Conservation (phyloP, 805 yeast genomes). For the Cyberlindnera meyerae region DNA sequence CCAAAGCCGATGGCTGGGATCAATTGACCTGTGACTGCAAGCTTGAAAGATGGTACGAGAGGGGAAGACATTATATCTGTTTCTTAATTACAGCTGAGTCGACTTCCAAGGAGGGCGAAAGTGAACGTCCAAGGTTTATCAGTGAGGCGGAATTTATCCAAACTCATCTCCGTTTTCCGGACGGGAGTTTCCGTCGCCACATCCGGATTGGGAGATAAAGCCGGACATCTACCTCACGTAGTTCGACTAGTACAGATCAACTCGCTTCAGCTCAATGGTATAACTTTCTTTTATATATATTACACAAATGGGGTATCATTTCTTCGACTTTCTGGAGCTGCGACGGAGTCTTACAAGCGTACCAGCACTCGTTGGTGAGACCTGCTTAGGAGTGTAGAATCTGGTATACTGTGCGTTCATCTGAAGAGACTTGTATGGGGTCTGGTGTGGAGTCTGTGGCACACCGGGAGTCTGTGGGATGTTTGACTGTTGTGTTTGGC, state of each 20-base stretch:
- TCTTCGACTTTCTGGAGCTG: constrained; percentile 18
- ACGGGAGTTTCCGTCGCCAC: no score
- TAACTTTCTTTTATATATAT: neutral
- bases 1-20: constrained; percentile 46
- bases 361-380: constrained; percentile 17
- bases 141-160: no score
- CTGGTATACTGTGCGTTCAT: constrained; percentile 20
- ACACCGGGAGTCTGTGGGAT: constrained; percentile 17
- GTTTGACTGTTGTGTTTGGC: constrained; percentile 7
- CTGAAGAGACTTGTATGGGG: constrained; percentile 18
- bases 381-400: constrained; percentile 22
- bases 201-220: no score
- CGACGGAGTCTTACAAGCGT: constrained; percentile 13
- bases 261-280: no score
- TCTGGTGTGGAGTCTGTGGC: constrained; percentile 20
- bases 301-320: neutral
- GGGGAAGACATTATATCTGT: constrained; percentile 14
- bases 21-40: constrained; percentile 33
- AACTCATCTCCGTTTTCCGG: no score
- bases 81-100: no score
- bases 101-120: no score
- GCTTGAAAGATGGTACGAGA: constrained; percentile 21
- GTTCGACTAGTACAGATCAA: no score
- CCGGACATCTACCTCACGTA: no score
- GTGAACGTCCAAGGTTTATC: no score